Base-by-base conservation (phyloP, 2,329 filamentous ascomycete species). In the Botrytis porri region DNA sequence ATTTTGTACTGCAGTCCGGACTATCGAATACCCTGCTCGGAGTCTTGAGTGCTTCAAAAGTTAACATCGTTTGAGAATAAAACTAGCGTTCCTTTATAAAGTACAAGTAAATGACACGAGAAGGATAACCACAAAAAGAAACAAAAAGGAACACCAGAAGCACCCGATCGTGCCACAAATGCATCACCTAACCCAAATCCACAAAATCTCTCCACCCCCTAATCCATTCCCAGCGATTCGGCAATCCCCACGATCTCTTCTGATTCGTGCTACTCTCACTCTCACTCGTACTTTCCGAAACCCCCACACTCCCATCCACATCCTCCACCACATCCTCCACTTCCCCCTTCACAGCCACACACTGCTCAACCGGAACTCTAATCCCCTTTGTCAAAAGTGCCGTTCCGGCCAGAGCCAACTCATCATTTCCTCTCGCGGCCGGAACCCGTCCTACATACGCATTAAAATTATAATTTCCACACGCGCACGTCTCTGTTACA, bases 381-480 rank as follows among this genome's bases (percentile, higher is more conserved):
- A 72, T 67, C 0, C 70, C 70, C 9, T 16, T 67, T 0, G 35
- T 67, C 63, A 72, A 72, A 29, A 35, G 10, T 6, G 48, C 22
- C 3, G 41, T 16, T 7, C 70, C 70, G 0, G 39, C 39, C 5
- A 14, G 2, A 10, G 2, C 1, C n/a, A 73, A 54, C 18, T 25
- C 3, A 37, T 73, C 71, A 2, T 25, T 35, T 5, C 22, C 43
- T 12, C 35, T 22, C 1, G 41, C 16, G 0, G 63, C 12, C 9
- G 69, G 69, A 22, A 69, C 54, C 14, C 18, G 45, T n/a, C 71
- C 71, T 10, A 73, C 64, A 69, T 73, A 73, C 2, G 71, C 71
- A 62, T 73, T 73, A 16, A 73, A 73, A 32, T 73, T 73, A 16
- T 73, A 73, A 14, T 69, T 73, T 14, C 71, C 71, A 69, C 71